These are phyloP conservation scores for Fragaria ananassa DNA, from an alignment of 306 rosid species.

Conservation along the genomic window DNA sequence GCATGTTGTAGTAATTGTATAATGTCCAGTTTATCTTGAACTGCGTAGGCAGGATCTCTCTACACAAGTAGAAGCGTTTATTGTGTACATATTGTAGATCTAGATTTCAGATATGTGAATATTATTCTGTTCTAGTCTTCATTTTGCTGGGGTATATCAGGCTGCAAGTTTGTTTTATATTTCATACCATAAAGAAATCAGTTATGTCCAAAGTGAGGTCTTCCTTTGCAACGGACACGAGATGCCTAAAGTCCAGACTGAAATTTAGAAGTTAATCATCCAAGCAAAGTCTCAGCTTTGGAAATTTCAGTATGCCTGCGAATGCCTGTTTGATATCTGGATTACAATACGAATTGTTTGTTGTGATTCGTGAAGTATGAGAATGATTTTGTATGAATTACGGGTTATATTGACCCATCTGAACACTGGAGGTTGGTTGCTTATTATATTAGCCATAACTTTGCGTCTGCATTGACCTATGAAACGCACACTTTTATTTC, in stretches of 20 bases:
- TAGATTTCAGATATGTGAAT: background rate
- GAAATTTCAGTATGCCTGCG: background rate
- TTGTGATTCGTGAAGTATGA: background rate
- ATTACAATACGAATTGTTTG: background rate
- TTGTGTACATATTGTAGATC: background rate
- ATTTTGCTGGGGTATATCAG: background rate
- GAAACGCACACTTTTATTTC: background rate
- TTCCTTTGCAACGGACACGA: background rate
- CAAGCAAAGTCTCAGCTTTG: background rate
- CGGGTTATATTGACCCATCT: conserved; percentile 5
- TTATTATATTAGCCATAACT: background rate
- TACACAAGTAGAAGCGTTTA: background rate
- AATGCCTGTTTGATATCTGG: background rate
- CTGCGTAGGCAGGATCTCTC: background rate
- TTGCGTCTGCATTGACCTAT: background rate
- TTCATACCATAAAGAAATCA: background rate
- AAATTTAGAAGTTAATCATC: background rate
- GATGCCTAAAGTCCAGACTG: background rate
- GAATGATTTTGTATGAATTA: background rate
- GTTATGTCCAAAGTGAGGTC: background rate
- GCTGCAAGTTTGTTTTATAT: too few species aligned
- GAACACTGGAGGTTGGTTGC: background rate
- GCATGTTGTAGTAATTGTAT: background rate
- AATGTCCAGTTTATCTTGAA: background rate
- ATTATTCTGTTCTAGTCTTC: background rate